Percentiles rank a stretch among this genome's conserved stretches.
phyloP scores from a whole-genome alignment of 257 asterid species.

The Buddleja alternifolia region DNA sequence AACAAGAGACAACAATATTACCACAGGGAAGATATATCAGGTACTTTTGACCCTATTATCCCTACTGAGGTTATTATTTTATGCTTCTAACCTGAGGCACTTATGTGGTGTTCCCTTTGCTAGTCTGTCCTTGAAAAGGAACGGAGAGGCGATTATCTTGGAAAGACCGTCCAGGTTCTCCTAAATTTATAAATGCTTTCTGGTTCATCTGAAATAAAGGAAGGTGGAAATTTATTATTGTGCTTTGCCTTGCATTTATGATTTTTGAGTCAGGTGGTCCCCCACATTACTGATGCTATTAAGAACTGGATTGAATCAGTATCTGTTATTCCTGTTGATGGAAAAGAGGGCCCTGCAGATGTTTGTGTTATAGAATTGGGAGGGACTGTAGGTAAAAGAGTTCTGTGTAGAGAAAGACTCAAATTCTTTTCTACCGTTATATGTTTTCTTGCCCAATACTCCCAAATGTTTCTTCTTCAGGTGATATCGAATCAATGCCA shows the following conservation, averaged over 20 bases:
- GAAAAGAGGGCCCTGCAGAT: slow-evolving; percentile 92
- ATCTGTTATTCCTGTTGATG: slow-evolving; percentile 84
- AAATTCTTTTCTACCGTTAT: not conserved
- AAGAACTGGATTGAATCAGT: slow-evolving; percentile 90
- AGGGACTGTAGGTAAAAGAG: slow-evolving; percentile 88
- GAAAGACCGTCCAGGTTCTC: slow-evolving; percentile 96
- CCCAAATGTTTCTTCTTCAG: slow-evolving; percentile 43
- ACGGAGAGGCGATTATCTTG: slow-evolving; percentile 94
- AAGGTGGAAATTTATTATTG: not conserved
- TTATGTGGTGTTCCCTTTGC: slow-evolving; percentile 36
- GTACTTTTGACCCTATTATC: slow-evolving; percentile 40
- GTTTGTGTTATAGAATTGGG: slow-evolving; percentile 99
- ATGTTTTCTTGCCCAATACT: slow-evolving; percentile 4
- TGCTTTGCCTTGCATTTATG: slow-evolving; percentile 2
- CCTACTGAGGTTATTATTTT: not conserved
- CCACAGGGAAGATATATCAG: slow-evolving; percentile 99
- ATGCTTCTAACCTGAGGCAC: slow-evolving; percentile 29
- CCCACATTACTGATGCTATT: slow-evolving; percentile 94
- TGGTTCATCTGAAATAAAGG: slow-evolving; percentile 1
- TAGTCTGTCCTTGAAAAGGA: slow-evolving; percentile 98
- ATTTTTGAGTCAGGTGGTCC: slow-evolving; percentile 71
- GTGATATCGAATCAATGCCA: slow-evolving; percentile 99
- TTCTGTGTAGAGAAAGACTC: slow-evolving; percentile 8
- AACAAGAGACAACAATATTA: slow-evolving; percentile 92
- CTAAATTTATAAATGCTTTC: slow-evolving; percentile 14